Base-by-base conservation (phyloP, 345 rosid species). In the Eucalyptus coolabah region DNA sequence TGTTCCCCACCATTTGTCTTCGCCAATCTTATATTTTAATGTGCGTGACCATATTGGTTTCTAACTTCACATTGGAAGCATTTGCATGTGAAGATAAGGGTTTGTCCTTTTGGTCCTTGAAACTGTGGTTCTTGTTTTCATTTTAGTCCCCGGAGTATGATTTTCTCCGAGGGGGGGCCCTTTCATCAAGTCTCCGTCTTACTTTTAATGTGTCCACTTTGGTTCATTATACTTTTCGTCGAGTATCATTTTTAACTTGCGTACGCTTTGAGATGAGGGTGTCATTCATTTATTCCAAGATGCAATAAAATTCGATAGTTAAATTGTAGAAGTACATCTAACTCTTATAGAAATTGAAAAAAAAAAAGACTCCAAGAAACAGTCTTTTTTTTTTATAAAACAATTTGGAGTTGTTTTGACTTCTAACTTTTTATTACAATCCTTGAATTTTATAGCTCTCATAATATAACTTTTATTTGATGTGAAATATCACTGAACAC, bases 11-110 rank as follows among this genome's bases (percentile, higher is more conserved):
- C 63, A 56, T 56, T 77, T 21, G 83, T 77, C 83, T 37, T 77
- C 83, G 30, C 83, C 83, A 40, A 77, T 87, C 63, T 65, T 44
- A 77, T 87, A 82, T 89, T 86, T 93, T 92, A 92, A 93, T 88
- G 87, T 72, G 59, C 91, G 91, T 91, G 88, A 88, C 89, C 82
- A 65, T 93, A 91, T 91, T 93, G 94, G 91, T 89, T 82, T 91
- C 94, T 50, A 92, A 87, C 92, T 94, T 95, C 89, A 65, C 92
- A 88, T 30, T 37, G 82, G 45, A 72, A 72, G 82, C 45, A 72
- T 72, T 37, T 37, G 45, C 8, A 37, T 37, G 7, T 72, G 24
- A 10, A 37, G 82, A 10, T 72, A 72, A 72, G 82, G 15, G 45
- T 11, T 72, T 72, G 26, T 37, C 44, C 42, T 37, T 72, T 37